Conservation (phyloP, 805 yeast genomes). For the Yamadazyma sp. region DNA sequence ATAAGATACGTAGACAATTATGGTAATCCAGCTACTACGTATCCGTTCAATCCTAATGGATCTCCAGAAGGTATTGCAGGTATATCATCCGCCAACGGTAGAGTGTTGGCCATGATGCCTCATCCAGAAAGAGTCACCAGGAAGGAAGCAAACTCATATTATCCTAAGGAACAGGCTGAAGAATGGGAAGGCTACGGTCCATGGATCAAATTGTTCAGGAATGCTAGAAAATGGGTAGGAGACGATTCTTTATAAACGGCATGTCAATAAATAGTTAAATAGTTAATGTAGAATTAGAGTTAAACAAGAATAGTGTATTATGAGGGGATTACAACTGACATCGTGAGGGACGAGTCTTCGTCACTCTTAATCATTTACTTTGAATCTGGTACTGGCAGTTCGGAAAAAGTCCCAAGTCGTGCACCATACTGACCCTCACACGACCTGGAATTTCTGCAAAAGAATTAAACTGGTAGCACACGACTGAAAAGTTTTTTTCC, state of each 20-base stretch:
- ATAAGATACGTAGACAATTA: conserved; percentile 88
- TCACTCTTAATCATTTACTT: no score
- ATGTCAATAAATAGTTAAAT: no score
- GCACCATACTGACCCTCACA: not conserved
- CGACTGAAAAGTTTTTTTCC: conserved; percentile 8
- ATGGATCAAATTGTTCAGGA: conserved; percentile 90
- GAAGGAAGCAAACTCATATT: conserved; percentile 87
- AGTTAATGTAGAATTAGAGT: no score
- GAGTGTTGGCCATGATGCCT: conserved; percentile 98
- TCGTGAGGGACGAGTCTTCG: no score
- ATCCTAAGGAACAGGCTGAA: conserved; percentile 60
- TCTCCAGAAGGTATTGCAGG: conserved; percentile 93
- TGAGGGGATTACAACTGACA: no score
- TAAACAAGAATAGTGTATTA: no score
- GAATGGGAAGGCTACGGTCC: conserved; percentile 88
- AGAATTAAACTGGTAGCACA: not conserved
- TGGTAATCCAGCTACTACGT: conserved; percentile 77
- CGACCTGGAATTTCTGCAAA: not conserved
- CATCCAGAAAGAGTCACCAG: conserved; percentile 96
- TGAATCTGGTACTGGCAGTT: no score
- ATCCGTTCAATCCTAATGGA: conserved; percentile 96
- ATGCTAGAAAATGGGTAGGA: conserved; percentile 92
- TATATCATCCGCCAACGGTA: conserved; percentile 83
- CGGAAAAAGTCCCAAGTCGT: no score
- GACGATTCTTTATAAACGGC: conserved; percentile 27